A percentile compares a stretch with the other conserved stretches of the same genome.
phyloP scores from a whole-genome alignment of 2,329 filamentous ascomycete species.

The Cadophora luteo-olivacea region DNA sequence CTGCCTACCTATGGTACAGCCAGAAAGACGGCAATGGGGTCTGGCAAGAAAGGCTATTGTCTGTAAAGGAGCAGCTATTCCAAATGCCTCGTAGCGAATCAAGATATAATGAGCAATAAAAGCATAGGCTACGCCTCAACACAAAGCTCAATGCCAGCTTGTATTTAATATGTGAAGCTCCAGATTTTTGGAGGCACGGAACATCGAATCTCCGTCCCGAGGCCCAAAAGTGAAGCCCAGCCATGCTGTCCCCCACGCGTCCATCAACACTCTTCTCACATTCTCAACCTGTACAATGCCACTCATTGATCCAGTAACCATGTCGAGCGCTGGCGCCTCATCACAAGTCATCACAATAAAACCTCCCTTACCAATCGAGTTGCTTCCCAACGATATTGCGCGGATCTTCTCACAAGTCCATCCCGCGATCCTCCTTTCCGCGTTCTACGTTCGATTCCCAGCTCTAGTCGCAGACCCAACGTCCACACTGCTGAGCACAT shows the following conservation, averaged over 20 bases:
- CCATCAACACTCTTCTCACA: neutral
- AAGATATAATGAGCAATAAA: neutral
- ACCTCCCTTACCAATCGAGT: constrained; percentile 40
- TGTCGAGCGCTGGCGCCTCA: constrained; percentile 33
- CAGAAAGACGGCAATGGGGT: neutral
- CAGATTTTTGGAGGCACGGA: neutral
- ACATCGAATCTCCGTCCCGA: constrained; percentile 20
- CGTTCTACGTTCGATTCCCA: constrained; percentile 69
- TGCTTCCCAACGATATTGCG: constrained; percentile 47
- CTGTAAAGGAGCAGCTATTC: neutral
- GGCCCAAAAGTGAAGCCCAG: constrained; percentile 7
- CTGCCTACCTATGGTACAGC: neutral
- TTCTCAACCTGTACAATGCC: constrained; percentile 35
- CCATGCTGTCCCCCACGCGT: constrained; percentile 7
- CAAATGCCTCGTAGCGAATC: neutral
- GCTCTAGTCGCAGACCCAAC: constrained; percentile 74
- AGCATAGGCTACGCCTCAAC: neutral
- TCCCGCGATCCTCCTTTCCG: constrained; percentile 68
- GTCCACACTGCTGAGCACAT: constrained; percentile 62
- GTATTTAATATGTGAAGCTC: neutral
- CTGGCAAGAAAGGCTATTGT: neutral
- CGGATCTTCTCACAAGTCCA: constrained; percentile 69
- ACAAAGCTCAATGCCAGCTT: neutral
- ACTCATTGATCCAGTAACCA: constrained; percentile 43
- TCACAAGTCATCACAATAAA: constrained; percentile 29